Conservation (phyloP, 192 early-diverging fungal species). For the Coemansia sp. region DNA sequence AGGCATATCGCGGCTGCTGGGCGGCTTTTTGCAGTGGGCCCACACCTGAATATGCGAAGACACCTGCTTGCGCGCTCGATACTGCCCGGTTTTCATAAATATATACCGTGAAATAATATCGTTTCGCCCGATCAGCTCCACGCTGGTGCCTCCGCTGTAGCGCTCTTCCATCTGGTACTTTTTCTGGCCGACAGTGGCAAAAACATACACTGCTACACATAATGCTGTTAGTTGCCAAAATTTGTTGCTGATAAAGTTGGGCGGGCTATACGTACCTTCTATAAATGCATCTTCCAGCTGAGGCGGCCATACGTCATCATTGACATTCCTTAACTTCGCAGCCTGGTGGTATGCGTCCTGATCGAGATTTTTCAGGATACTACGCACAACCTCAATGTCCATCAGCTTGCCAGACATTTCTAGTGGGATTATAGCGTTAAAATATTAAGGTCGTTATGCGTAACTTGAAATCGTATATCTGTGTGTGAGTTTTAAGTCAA, state of each 20-base stretch:
- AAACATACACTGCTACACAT: slow-evolving; percentile 16
- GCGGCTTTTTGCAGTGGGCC: slow-evolving; percentile 66
- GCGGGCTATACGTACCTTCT: slow-evolving; percentile 12
- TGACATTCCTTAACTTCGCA: slow-evolving; percentile 10
- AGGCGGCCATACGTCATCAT: slow-evolving; percentile 45
- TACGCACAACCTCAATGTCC: slow-evolving; percentile 38
- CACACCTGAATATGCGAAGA: slow-evolving; percentile 78
- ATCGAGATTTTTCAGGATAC: slow-evolving; percentile 31
- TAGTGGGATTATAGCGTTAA: not conserved
- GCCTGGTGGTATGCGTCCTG: slow-evolving; percentile 26
- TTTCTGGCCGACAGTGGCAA: slow-evolving; percentile 39
- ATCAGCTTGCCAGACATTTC: slow-evolving; percentile 9
- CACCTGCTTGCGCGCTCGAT: slow-evolving; percentile 73
- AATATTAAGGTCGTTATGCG: not conserved
- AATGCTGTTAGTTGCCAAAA: not conserved
- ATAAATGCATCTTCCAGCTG: slow-evolving; percentile 38
- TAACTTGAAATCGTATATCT: too few relatives aligned
- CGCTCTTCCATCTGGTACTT: slow-evolving; percentile 50
- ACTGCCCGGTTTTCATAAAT: slow-evolving; percentile 62
- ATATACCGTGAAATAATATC: slow-evolving; percentile 75
- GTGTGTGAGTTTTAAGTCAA: too few relatives aligned
- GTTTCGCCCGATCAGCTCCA: slow-evolving; percentile 60
- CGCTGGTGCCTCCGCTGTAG: slow-evolving; percentile 8
- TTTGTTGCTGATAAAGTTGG: not conserved
- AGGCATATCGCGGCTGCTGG: slow-evolving; percentile 42